phyloP scores from a whole-genome alignment of 495 filamentous ascomycete species.

The Penicillium ucsense region DNA sequence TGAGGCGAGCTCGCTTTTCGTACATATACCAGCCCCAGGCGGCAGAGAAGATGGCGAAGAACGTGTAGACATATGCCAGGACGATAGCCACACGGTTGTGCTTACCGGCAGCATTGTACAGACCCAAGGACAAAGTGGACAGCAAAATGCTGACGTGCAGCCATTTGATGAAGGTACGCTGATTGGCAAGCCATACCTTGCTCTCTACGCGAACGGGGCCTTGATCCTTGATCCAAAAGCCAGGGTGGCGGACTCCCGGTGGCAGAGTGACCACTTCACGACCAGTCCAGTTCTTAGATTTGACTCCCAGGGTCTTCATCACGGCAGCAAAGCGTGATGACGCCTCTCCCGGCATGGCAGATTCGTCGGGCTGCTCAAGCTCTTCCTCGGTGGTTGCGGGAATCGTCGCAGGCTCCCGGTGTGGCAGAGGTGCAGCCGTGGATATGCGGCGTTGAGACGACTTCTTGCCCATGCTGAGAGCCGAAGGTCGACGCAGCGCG shows the following conservation, averaged over 20 bases:
- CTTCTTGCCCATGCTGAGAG: slow-evolving; percentile 7
- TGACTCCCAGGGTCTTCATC: slow-evolving; percentile 66
- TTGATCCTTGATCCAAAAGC: slow-evolving; percentile 81
- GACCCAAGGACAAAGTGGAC: slow-evolving; percentile 66
- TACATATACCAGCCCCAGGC: slow-evolving; percentile 84
- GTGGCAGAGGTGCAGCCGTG: slow-evolving; percentile 9
- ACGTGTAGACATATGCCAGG: slow-evolving; percentile 72
- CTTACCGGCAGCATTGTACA: slow-evolving; percentile 79
- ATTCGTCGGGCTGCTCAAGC: neutral
- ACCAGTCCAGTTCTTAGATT: slow-evolving; percentile 55
- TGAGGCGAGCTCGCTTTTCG: slow-evolving; percentile 63
- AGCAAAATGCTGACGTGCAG: slow-evolving; percentile 85
- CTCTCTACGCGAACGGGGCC: slow-evolving; percentile 86
- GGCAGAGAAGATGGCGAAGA: slow-evolving; percentile 72
- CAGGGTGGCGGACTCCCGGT: slow-evolving; percentile 76
- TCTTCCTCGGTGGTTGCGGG: slow-evolving; percentile 10
- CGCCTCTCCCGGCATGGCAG: neutral
- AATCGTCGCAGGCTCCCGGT: slow-evolving; percentile 6
- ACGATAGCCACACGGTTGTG: slow-evolving; percentile 59
- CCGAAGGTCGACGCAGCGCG: slow-evolving; percentile 15
- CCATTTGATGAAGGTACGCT: slow-evolving; percentile 97
- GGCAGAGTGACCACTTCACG: slow-evolving; percentile 46
- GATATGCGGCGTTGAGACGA: slow-evolving; percentile 14
- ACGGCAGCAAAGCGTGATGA: slow-evolving; percentile 42
- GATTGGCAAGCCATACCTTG: slow-evolving; percentile 97